Base-by-base conservation (phyloP, 192 early-diverging fungal species). In the Radiomyces spectabilis region DNA sequence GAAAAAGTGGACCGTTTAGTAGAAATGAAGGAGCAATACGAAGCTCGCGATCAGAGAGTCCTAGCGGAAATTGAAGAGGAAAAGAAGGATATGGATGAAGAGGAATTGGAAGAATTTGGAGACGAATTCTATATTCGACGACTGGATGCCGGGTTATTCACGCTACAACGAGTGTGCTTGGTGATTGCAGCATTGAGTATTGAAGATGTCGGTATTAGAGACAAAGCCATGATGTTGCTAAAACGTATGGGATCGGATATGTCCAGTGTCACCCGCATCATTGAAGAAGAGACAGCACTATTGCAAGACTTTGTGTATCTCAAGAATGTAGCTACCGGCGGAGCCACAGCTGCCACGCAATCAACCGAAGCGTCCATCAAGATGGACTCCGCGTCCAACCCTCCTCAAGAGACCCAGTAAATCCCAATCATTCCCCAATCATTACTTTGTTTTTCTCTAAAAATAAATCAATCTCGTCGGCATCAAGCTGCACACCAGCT, bases 1-100 rank as follows among this genome's bases (percentile, higher is more conserved):
- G 75, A 91, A 54, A 90, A 94, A 39, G 63, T 92, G n/a, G 89
- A 91, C 41, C 77, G 89, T 26, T 71, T 95, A 9, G 57, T 93
- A 31, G 86, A 92, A 72, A 63, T 95, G 40, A 81, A 83, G 40
- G 66, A 76, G 35, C 73, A 77, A 40, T 93, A 93, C 51, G 65
- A 65, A 44, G 77, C 79, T 21, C 78, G 83, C 24, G 80, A 91
- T 19, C 37, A 56, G 45, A 52, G 61, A 12, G 79, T 79, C 0
- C 79, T 90, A 45, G 57, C 55, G 21, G 75, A 72, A 50, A 61
- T 87, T 47, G 78, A 76, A 29, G 51, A 69, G 26, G 76, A 72
- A 39, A 72, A 69, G 35, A 53, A 75, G 24, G 76, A 67, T 21
- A 53, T 63, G 33, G 73, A 78, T 4, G 77, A 76, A 21, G 80